Base-by-base conservation (phyloP, 805 yeast species). In the Scheffersomyces coipomensis region DNA sequence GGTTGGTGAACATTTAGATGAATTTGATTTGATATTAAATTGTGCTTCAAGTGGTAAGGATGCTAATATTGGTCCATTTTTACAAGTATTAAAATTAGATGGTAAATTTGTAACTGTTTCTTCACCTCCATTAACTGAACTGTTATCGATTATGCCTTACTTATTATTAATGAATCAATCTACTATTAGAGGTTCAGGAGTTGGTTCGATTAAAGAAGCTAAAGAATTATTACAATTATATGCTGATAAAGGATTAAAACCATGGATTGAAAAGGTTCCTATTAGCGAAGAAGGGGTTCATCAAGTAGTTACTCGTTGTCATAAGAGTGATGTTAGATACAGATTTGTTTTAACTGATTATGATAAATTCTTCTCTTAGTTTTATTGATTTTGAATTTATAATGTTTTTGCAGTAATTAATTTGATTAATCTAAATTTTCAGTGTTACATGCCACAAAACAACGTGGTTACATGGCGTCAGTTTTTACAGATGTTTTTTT, bases 271-370 rank as follows among this genome's bases (percentile, higher is more conserved):
- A 51, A 60, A 62, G 34, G 46, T 71, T 24, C 64, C 63, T 12
- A 55, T 69, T 39, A 40, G 56, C 39, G 71, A 54, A 41, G 57
- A 55, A 38, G 64, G 64, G 24, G 54, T 62, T 29, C 48, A 56
- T 17, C 48, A 52, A 38, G 75, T 70, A 5, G 57, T 70, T 52
- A 53, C 52, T 27, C 58, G 65, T 41, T 58, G 64, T 39, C 50
- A 60, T 32, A 42, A 58, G 19, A 61, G 63, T 37, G 67, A 61
- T 23, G 69, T 67, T 37, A 58, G 64, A 39, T 71, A 67, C 58
- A 75, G 88, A 66, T 79, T 77, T 53, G 82, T 81, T 7, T 64
- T 83, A 45, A 73, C 76, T 37, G 78, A 76, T 16, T 79, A 64
- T 58, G 76, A 79, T 48, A 63, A 75, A 54, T 71, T 67, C 4